Conservation (phyloP, 2,329 filamentous ascomycete genomes). For the Talaromyces albobiverticillius region DNA sequence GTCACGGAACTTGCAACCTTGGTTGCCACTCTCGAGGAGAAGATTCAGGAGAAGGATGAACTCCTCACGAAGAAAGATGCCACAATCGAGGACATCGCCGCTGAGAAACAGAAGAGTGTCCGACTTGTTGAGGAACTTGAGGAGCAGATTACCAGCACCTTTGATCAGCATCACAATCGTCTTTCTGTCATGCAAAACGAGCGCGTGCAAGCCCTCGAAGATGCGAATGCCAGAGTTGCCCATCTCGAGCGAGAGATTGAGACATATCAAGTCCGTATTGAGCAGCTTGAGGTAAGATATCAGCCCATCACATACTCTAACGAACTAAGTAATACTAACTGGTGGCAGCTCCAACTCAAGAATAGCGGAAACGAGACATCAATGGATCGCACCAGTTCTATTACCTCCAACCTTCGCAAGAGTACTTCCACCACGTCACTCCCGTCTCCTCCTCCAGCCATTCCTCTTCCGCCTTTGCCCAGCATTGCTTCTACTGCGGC, state of each 20-base stretch:
- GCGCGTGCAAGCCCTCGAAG: slow-evolving; percentile 71
- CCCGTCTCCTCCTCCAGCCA: slow-evolving; percentile 89
- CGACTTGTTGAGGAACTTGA: slow-evolving; percentile 92
- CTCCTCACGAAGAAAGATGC: slow-evolving; percentile 46
- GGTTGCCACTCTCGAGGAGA: slow-evolving; percentile 47
- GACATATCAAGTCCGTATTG: slow-evolving; percentile 52
- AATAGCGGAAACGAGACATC: slow-evolving; percentile 33
- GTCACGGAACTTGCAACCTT: slow-evolving; percentile 54
- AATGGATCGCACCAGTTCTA: slow-evolving; percentile 58
- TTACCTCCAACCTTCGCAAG: slow-evolving; percentile 74
- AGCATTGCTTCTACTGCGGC: slow-evolving; percentile 51
- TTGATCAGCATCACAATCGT: slow-evolving; percentile 91
- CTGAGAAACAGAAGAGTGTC: slow-evolving; percentile 84
- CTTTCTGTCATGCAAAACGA: slow-evolving; percentile 78
- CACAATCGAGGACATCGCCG: slow-evolving; percentile 49
- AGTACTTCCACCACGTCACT: slow-evolving; percentile 77
- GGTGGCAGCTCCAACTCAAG: slow-evolving; percentile 39
- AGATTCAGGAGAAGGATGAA: slow-evolving; percentile 42
- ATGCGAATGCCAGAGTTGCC: slow-evolving; percentile 64
- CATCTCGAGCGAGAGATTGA: slow-evolving; percentile 69
- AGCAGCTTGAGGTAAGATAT: slow-evolving; percentile 68
- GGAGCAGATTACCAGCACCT: slow-evolving; percentile 92
- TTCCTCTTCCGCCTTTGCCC: slow-evolving; percentile 91
- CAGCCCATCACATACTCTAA: neutral
- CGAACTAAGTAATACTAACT: slow-evolving; percentile 19